Conservation (phyloP, 2,329 filamentous ascomycete species). For the Coniochaeta hoffmannii region DNA sequence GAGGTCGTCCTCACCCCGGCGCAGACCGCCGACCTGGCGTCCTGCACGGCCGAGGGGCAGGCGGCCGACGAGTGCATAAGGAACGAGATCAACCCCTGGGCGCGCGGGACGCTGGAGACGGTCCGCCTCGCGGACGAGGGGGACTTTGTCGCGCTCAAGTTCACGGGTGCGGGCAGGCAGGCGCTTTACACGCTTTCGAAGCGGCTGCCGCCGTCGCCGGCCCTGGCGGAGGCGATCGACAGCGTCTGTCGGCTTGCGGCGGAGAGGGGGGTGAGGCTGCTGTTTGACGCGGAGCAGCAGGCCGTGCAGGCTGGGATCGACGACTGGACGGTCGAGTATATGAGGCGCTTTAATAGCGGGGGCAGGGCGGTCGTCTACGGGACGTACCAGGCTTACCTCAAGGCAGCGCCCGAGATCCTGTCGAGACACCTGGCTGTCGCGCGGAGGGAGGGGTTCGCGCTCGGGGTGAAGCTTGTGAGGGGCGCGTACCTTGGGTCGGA, state of each 20-base stretch:
- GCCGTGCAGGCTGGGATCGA: constrained; percentile 73
- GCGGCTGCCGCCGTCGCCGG: constrained; percentile 52
- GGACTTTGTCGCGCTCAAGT: constrained; percentile 62
- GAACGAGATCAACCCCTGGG: constrained; percentile 64
- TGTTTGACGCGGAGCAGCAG: constrained; percentile 83
- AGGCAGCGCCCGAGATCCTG: constrained; percentile 50
- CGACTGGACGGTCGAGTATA: constrained; percentile 70
- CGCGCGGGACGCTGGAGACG: constrained; percentile 65
- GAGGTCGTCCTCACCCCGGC: constrained; percentile 66
- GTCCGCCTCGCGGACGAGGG: constrained; percentile 63
- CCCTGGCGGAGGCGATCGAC: constrained; percentile 63
- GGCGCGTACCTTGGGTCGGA: constrained; percentile 68
- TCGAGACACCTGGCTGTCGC: constrained; percentile 53
- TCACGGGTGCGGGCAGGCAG: constrained; percentile 74
- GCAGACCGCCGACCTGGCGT: constrained; percentile 36
- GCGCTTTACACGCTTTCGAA: constrained; percentile 60
- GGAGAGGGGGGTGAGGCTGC: constrained; percentile 60
- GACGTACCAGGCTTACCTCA: constrained; percentile 73
- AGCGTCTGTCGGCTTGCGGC: constrained; percentile 67
- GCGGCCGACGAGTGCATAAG: constrained; percentile 40
- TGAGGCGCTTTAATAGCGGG: constrained; percentile 62
- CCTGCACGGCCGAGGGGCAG: constrained; percentile 36
- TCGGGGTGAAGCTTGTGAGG: constrained; percentile 69
- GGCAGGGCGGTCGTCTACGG: constrained; percentile 67
- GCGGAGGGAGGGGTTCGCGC: constrained; percentile 50